Evolutionary conservation across 768 basidiomycete species (phyloP), one percentile per base, ranked within the genome.

Genomic region (Galerina sulciceps): DNA sequence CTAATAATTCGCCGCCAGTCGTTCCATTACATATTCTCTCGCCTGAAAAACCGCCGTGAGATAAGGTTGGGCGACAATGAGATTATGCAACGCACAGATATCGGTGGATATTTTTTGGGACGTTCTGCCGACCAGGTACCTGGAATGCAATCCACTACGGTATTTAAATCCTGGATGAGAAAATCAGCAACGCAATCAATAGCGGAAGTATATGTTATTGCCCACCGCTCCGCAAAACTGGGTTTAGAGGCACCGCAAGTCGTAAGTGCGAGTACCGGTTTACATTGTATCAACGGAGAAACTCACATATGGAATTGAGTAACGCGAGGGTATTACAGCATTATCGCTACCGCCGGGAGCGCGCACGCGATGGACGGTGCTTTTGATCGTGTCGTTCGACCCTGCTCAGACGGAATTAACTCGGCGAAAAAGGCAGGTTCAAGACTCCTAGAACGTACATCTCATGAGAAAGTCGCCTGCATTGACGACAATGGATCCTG

Each of bases 231-330:
- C 67, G 48, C 72, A 78, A 66, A 74, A 73, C 73, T 73, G 41
- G 13, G 13, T 42, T 4, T 41, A 8, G 31, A 47, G 5, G 17
- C 26, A 17, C n/a, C 31, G 15, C 44, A 20, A 57, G 45, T 22
- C n/a, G 13, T 37, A 31, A 54, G 38, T 22, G 42, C 26, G 17
- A 10, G 20, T 4, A 36, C n/a, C 44, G 18, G 34, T 20, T 10
- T 6, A 22, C 4, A 48, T 18, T 8, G 31, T 8, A 48, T 18
- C 11, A 26, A 6, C 9, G 44, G 49, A 11, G 20, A 20, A 31
- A 68, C 81, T 59, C 59, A 83, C 83, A 64, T 86, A 87, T 35
- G 87, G 86, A 59, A 88, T 87, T 0, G 85, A 87, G 63, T 85
- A 87, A 23, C 86, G 73, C 35, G 79, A 78, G 1, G 80, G 82